These are phyloP conservation scores for Rhizopus arrhizus DNA, from an alignment of 371 early-diverging fungal species.

Conservation along the genomic window DNA sequence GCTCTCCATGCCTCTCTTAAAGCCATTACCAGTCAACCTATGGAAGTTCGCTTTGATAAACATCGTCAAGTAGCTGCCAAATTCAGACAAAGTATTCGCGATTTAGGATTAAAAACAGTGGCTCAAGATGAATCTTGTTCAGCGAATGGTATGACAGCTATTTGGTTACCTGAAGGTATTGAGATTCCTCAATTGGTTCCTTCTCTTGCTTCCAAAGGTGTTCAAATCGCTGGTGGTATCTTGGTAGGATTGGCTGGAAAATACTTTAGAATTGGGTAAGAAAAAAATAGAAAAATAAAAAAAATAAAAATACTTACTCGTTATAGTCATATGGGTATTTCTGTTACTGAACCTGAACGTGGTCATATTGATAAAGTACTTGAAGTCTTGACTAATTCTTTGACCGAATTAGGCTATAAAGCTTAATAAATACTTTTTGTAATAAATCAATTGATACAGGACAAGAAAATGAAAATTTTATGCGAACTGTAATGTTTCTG, in stretches of 20 bases:
- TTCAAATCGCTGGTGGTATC: slow-evolving; percentile 94
- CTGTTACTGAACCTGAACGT: slow-evolving; percentile 74
- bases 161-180: slow-evolving; percentile 90
- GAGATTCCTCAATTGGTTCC: slow-evolving; percentile 77
- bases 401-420: slow-evolving; percentile 66
- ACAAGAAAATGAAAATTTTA: background rate
- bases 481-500: no score
- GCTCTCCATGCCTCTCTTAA: slow-evolving; percentile 86
- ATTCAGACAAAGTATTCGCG: slow-evolving; percentile 71
- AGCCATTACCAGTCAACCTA: slow-evolving; percentile 70
- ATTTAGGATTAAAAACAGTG: slow-evolving; percentile 80
- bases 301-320: background rate
- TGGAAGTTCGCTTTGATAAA: slow-evolving; percentile 71
- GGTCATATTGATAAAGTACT: slow-evolving; percentile 77
- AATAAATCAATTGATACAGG: background rate
- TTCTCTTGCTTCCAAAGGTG: slow-evolving; percentile 74
- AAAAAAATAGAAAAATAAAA: background rate
- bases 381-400: slow-evolving; percentile 68
- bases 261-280: slow-evolving; percentile 91
- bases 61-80: slow-evolving; percentile 72
- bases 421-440: slow-evolving; percentile 11
- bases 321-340: slow-evolving; percentile 87
- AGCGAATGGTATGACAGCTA: slow-evolving; percentile 93
- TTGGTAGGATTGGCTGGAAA: slow-evolving; percentile 81
- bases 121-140: slow-evolving; percentile 63